Base-by-base conservation (phyloP, 225 moss, liverwort and hornwort genomes). In the Neckera pumila region DNA sequence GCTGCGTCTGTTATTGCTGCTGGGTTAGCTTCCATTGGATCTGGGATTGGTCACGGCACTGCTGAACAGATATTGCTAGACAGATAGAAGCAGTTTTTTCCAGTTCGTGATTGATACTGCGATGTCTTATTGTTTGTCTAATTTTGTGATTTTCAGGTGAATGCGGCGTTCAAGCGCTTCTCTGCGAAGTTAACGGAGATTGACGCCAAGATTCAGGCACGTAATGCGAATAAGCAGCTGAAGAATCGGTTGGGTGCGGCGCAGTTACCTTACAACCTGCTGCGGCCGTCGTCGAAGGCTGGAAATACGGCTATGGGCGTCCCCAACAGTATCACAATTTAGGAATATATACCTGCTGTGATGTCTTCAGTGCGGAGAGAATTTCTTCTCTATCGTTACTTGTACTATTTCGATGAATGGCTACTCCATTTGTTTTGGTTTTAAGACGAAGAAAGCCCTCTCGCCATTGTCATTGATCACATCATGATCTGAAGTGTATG, bases 241-340 rank as follows among this genome's bases (percentile, higher is more conserved):
- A 92, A 90, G 88, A 92, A 94, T 21, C 77, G 94, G 33, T 33
- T 79, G 86, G 94, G 94, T 21, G 40, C 59, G 23, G 91, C 92
- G 14, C 56, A 93, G 42, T 5, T 93, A 34, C 91, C 92, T 2
- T 94, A 90, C 72, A 86, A 93, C 63, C 92, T 93, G 58, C 89
- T 93, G 47, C 92, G 90, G 28, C 90, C 94, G 8, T n/a, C 45
- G 61, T 93, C 93, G 42, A 81, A 53, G 45, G 20, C 88, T 54
- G 94, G 94, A 17, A 86, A 91, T 33, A 94, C 94, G 12, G 93
- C 92, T 10, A 91, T 74, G 90, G 94, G 94, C 22, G 27, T 92
- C 54, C 92, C 92, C 53, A 92, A 92, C 79, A 92, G 90, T 66
- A 92, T 92, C 86, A 90, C 92, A 27, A 92, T 92, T 31, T 92